Percentiles rank a stretch among this genome's conserved stretches.
Evolutionary conservation across 257 asterid species (phyloP).

Genomic region (Petrea volubilis): DNA sequence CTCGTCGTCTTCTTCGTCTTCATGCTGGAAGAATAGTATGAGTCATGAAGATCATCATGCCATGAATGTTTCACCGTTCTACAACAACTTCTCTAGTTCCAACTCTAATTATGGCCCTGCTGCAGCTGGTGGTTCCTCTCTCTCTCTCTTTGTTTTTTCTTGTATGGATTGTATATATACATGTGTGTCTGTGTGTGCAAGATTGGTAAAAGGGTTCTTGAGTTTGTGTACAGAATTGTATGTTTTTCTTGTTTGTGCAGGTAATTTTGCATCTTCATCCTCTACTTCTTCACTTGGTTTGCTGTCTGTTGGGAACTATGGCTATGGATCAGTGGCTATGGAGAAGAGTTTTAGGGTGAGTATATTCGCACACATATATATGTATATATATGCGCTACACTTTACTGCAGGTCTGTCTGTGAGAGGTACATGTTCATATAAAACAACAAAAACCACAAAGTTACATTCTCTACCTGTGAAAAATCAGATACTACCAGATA

Average conservation of each 20-base stretch:
- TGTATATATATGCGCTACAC: too few species aligned
- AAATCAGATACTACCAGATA: constrained; percentile 6
- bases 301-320: constrained; percentile 42
- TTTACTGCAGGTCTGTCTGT: background rate
- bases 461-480: constrained; percentile 5
- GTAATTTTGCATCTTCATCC: constrained; percentile 56
- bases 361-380: too few species aligned
- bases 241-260: constrained; percentile 15
- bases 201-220: background rate
- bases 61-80: too few species aligned
- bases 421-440: background rate
- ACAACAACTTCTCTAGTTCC: background rate
- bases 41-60: too few species aligned
- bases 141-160: background rate
- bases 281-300: constrained; percentile 37
- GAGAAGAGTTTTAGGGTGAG: constrained; percentile 80
- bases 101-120: background rate
- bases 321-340: constrained; percentile 77
- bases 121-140: background rate
- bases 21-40: too few species aligned
- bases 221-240: background rate
- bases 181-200: background rate
- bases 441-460: constrained; percentile 7
- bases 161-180: background rate
- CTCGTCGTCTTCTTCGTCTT: too few species aligned